Base-by-base conservation (phyloP, 176 grass and related monocot genomes). In the Oryza meyeriana region DNA sequence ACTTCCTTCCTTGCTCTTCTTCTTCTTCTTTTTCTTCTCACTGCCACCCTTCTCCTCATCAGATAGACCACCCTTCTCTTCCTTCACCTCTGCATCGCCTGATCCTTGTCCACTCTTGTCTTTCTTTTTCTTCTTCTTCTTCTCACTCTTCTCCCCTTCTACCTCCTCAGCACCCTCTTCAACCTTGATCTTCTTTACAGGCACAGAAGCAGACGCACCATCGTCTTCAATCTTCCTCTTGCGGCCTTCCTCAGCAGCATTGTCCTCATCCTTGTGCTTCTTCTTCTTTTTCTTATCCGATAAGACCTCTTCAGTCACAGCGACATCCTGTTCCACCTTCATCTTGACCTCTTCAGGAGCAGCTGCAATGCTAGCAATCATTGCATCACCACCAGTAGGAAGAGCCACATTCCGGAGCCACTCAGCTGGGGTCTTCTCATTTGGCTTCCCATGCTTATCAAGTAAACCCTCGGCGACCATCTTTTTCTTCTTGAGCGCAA, bases 51-150 rank as follows among this genome's bases (percentile, higher is more conserved):
- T 92, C 18, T 45, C 87, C 68, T 84, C 81, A 8, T 91, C 71
- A 64, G 67, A 78, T 36, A 75, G 67, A 42, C 76, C 66, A 4
- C 40, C 62, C 72, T 90, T 82, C 61, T 92, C 75, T 39, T 85
- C 73, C 58, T 88, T 79, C 64, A 32, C 66, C 5, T 64, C 80
- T 10, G 31, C 71, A 45, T 76, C 84, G 77, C 52, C 76, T 76
- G 69, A 81, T 75, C 71, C 86, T 64, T 24, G 25, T 63, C 83
- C 93, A 30, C 31, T 47, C 81, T 92, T 87, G 7, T 94, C 86
- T 64, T 97, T 88, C 78, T 87, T 92, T 80, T 97, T 97, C 80
- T 97, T 97, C 71, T 97, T 91, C 78, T 97, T 94, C 78, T 93
- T 97, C 81, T 94, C 92, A 5, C 89, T 92, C 59, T 93, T 90